Conservation (phyloP, 176 grass and related monocot genomes). For the Aegilops tauschii region DNA sequence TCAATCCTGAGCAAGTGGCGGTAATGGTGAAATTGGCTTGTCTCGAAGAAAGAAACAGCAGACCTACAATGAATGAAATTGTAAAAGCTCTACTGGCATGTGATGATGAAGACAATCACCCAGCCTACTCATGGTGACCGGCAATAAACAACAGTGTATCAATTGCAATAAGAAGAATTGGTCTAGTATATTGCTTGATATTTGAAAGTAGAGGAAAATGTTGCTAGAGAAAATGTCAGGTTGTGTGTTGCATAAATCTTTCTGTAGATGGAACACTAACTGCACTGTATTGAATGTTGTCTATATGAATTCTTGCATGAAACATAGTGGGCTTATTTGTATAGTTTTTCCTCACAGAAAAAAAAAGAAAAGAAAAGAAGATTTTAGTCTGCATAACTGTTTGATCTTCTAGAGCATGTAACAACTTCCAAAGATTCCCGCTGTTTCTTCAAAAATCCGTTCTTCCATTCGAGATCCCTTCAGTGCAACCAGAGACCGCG, state of each 20-base stretch:
- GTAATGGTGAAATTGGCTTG: constrained; percentile 45
- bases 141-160: neutral
- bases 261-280: neutral
- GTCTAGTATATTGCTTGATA: neutral
- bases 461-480: neutral
- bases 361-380: neutral
- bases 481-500: neutral
- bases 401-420: neutral
- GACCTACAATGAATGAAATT: constrained; percentile 63
- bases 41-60: constrained; percentile 53
- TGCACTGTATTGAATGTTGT: constrained; percentile 1
- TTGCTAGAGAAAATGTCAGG: neutral
- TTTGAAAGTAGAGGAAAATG: neutral
- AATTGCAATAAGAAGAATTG: neutral
- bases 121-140: constrained; percentile 45
- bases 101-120: constrained; percentile 48
- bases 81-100: constrained; percentile 42
- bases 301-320: neutral
- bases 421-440: neutral
- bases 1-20: constrained; percentile 36
- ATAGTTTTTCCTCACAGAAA: neutral
- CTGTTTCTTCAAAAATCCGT: neutral
- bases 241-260: neutral
- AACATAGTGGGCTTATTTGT: neutral
- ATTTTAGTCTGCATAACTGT: neutral